Percentiles rank a stretch among this genome's conserved stretches.
phyloP scores from a whole-genome alignment of 2,329 filamentous ascomycete genomes.

The Leptographium procerum region DNA sequence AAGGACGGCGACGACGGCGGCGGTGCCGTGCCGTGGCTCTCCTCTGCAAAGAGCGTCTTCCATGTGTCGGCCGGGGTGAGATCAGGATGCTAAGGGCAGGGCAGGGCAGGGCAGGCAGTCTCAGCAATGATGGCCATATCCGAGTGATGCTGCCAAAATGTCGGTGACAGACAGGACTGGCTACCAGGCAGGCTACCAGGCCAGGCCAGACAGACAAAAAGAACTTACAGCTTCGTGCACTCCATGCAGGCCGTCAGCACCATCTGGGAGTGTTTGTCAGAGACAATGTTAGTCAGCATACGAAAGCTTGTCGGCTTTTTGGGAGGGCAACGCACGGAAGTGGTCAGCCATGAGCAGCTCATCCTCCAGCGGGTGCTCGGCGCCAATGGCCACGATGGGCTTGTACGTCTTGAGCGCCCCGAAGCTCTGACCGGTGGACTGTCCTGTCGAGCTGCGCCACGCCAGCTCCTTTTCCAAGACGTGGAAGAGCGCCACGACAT shows the following conservation, averaged over 20 bases:
- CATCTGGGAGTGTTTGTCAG: constrained; percentile 37
- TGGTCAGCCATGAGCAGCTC: constrained; percentile 71
- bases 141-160: too few species aligned
- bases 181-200: too few species aligned
- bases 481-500: constrained; percentile 83
- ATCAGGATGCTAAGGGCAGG: constrained; percentile 48
- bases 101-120: neutral
- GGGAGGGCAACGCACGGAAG: constrained; percentile 63
- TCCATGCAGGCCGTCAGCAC: constrained; percentile 63
- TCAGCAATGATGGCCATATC: neutral
- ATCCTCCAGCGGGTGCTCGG: constrained; percentile 75
- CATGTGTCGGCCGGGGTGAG: constrained; percentile 64
- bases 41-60: constrained; percentile 52
- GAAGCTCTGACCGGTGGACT: constrained; percentile 49
- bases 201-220: too few species aligned
- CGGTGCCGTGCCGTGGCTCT: constrained; percentile 14
- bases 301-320: neutral
- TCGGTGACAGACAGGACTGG: neutral
- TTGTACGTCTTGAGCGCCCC: constrained; percentile 59
- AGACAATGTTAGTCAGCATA: neutral
- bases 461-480: constrained; percentile 79
- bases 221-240: constrained; percentile 48
- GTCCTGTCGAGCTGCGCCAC: constrained; percentile 65
- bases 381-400: constrained; percentile 77
- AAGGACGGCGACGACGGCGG: constrained; percentile 34